A percentile compares a stretch with the other conserved stretches of the same genome.
These are phyloP conservation scores for Mariannaea elegans DNA, from an alignment of 2,329 filamentous ascomycete genomes.

Conservation along the genomic window DNA sequence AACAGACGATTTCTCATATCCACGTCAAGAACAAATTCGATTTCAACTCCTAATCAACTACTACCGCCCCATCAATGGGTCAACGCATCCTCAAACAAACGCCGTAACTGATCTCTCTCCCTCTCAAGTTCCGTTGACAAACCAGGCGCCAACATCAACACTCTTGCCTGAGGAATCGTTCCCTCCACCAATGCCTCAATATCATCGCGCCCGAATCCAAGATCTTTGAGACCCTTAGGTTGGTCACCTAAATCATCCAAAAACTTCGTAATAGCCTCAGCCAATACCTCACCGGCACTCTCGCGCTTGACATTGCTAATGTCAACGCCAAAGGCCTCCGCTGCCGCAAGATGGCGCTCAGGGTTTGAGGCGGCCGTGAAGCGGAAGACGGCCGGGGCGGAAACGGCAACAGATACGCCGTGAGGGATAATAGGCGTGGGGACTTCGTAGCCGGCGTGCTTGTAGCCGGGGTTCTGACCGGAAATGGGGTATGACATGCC, in stretches of 20 bases:
- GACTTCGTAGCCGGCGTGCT: conserved; percentile 86
- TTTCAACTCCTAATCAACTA: background rate
- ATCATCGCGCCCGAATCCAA: conserved; percentile 82
- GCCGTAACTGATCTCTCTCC: conserved; percentile 76
- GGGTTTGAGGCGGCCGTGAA: conserved; percentile 94
- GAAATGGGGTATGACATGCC: conserved; percentile 98
- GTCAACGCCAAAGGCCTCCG: conserved; percentile 91
- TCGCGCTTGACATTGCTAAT: conserved; percentile 87
- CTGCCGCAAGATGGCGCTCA: conserved; percentile 87
- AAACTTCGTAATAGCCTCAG: conserved; percentile 84
- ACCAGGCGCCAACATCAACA: conserved; percentile 89
- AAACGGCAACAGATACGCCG: conserved; percentile 93
- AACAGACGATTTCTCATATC: background rate
- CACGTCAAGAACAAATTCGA: background rate
- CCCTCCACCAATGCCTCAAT: conserved; percentile 90
- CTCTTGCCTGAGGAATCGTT: conserved; percentile 89
- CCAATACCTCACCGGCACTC: conserved; percentile 87
- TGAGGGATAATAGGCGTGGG: conserved; percentile 86
- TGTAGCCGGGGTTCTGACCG: conserved; percentile 90
- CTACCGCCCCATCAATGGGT: conserved; percentile 38
- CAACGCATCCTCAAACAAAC: conserved; percentile 72
- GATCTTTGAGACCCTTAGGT: conserved; percentile 81
- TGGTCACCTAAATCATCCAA: conserved; percentile 87
- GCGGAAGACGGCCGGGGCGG: conserved; percentile 90
- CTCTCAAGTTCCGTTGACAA: conserved; percentile 74